These are phyloP conservation scores for Glarea lozoyensis DNA, from an alignment of 495 filamentous ascomycete genomes.

Conservation along the genomic window DNA sequence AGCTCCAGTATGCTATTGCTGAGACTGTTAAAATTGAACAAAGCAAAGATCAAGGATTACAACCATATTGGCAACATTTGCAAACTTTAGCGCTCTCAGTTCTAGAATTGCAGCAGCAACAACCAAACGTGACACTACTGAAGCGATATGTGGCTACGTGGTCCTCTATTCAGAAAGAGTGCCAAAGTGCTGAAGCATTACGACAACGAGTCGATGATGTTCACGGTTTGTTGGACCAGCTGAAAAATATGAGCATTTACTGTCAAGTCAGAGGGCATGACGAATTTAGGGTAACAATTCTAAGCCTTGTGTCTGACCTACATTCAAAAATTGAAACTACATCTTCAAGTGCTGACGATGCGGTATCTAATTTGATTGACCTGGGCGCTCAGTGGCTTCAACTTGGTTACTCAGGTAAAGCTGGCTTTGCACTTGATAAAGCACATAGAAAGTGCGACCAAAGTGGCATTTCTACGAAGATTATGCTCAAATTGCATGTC, in stretches of 20 bases:
- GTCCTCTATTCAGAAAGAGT: constrained; percentile 40
- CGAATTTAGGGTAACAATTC: constrained; percentile 26
- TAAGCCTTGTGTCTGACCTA: constrained; percentile 35
- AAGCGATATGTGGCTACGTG: constrained; percentile 39
- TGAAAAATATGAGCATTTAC: constrained; percentile 67
- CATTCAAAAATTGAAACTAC: constrained; percentile 7
- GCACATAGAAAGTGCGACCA: constrained; percentile 41
- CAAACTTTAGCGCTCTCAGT: constrained; percentile 44
- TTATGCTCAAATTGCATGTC: constrained; percentile 52
- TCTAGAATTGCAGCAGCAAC: constrained; percentile 42
- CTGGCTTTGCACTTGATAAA: constrained; percentile 52
- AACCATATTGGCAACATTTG: constrained; percentile 46
- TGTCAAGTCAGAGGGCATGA: constrained; percentile 64
- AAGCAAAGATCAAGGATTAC: constrained; percentile 43
- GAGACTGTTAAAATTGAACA: constrained; percentile 3
- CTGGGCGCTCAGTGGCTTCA: constrained; percentile 65
- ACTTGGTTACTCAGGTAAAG: constrained; percentile 69
- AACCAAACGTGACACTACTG: constrained; percentile 38
- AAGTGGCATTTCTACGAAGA: constrained; percentile 29
- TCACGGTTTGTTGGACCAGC: constrained; percentile 47
- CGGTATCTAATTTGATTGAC: constrained; percentile 47
- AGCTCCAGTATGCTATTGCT: neutral
- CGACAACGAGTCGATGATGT: constrained; percentile 52
- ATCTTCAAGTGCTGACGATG: constrained; percentile 34
- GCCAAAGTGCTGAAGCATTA: constrained; percentile 40